Base-by-base conservation (phyloP, 805 yeast species). In the Teunomyces stri region DNA sequence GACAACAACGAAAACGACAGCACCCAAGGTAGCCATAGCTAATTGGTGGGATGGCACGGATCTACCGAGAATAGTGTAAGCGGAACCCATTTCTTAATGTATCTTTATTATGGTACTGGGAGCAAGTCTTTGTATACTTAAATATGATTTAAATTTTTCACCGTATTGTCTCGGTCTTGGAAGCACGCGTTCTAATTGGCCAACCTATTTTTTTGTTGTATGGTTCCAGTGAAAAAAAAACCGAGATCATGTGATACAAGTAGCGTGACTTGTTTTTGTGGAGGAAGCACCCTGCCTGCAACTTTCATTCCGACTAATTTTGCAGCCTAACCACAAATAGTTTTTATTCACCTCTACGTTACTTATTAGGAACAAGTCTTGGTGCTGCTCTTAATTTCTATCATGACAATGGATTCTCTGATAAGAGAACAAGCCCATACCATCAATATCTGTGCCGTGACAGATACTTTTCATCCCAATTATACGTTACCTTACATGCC, bases 21-120 rank as follows among this genome's bases (percentile, higher is more conserved):
- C 67, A 54, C 86, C 84, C 59, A 91, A 75, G 38, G 97, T 89
- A 57, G 85, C 94, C 55, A 91, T 66, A 42, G 97, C 86, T 66
- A 91, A 80, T 45, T 67, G 86, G 73, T 90, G 92, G 51, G 97
- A 82, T 61, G 82, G 89, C 61, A 90, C 82, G 54, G 87, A 70
- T 75, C 79, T 89, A 51, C 98, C 98, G 61, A 89, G 75, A 59
- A 91, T 85, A 51, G 75, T 75, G 79, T 91, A 91, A 65, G 89
- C 87, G 62, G 87, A 81, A 70, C 87, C 95, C 96, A 89, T 89
- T 65, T 31, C 34, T 44, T 56, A 29, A 21, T n/a, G 18, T 16
- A 34, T 18, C 37, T 34, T 37, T 37, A 20, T 37, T 21, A 37
- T 37, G 37, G 37, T n/a, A 16, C 37, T 34, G 37, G 29, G 22